Evolutionary conservation across 495 filamentous ascomycete genomes (phyloP).

Genomic region (Parathielavia hyrcaniae): DNA sequence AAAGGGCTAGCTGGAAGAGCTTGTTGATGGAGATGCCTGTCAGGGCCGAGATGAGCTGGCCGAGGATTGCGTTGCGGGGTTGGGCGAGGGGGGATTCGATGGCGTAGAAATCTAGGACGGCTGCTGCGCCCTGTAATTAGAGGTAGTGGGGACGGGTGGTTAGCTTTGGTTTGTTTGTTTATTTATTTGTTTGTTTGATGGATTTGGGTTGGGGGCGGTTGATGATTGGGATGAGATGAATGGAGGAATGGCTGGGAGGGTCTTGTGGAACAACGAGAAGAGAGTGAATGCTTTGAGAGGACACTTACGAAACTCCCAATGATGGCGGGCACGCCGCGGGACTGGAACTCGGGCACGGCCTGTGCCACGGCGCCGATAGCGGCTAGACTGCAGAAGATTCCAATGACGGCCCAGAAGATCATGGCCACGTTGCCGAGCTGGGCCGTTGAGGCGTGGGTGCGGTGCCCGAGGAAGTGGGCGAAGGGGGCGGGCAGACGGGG

Average conservation of each 20-base stretch:
- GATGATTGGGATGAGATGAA: neutral
- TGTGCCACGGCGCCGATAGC: slow-evolving; percentile 42
- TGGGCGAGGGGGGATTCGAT: slow-evolving; percentile 81
- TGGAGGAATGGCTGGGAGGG: neutral
- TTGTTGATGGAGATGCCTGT: slow-evolving; percentile 61
- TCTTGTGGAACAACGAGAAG: no score
- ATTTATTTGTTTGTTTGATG: neutral
- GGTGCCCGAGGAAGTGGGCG: slow-evolving; percentile 49
- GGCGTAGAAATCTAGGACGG: slow-evolving; percentile 65
- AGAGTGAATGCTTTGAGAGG: neutral
- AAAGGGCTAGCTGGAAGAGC: slow-evolving; percentile 64
- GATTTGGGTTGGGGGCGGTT: neutral
- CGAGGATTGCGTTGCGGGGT: slow-evolving; percentile 68
- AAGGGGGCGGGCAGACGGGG: slow-evolving; percentile 42
- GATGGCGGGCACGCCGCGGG: slow-evolving; percentile 42
- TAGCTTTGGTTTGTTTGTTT: neutral
- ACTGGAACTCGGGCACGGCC: slow-evolving; percentile 34
- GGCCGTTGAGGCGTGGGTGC: slow-evolving; percentile 24
- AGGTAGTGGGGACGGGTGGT: no score
- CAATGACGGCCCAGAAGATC: slow-evolving; percentile 48
- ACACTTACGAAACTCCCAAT: slow-evolving; percentile 48
- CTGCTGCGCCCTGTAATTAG: slow-evolving; percentile 73
- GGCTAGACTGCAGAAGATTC: slow-evolving; percentile 46
- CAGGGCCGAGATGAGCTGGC: slow-evolving; percentile 62
- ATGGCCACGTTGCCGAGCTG: slow-evolving; percentile 47